Conservation (phyloP, 371 early-diverging fungal genomes). For the Circinella umbellata region DNA sequence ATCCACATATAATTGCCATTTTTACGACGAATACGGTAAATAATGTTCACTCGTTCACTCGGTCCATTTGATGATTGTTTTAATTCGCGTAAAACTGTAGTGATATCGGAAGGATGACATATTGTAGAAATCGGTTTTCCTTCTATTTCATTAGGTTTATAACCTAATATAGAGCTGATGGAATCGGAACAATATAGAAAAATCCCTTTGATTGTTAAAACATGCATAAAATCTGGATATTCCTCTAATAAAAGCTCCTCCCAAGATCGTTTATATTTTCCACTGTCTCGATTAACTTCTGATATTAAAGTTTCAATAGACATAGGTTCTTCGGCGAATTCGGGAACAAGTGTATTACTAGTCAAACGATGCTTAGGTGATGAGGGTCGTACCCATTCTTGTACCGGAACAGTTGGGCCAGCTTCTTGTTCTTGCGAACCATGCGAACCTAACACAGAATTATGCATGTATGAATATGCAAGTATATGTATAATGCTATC, state of each 20-base stretch:
- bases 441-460: too few species aligned
- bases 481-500: too few species aligned
- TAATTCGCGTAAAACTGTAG: constrained; percentile 66
- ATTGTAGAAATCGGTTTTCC: constrained; percentile 45
- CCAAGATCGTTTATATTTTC: constrained; percentile 33
- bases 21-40: constrained; percentile 63
- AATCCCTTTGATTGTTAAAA: constrained; percentile 66
- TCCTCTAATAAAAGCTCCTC: constrained; percentile 44
- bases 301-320: constrained; percentile 35
- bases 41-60: constrained; percentile 49
- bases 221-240: constrained; percentile 62
- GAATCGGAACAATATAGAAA: constrained; percentile 63
- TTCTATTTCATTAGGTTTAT: constrained; percentile 49
- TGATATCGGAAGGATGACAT: constrained; percentile 68
- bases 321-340: constrained; percentile 21
- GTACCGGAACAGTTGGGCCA: neutral
- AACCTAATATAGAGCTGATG: constrained; percentile 49
- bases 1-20: constrained; percentile 63
- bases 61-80: constrained; percentile 44
- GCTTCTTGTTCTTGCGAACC: neutral
- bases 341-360: neutral
- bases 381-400: constrained; percentile 25
- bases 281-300: constrained; percentile 38
- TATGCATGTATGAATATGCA: too few species aligned
- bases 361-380: neutral